phyloP scores from a whole-genome alignment of 306 rosid genomes.

The Ammopiptanthus mongolicus region DNA sequence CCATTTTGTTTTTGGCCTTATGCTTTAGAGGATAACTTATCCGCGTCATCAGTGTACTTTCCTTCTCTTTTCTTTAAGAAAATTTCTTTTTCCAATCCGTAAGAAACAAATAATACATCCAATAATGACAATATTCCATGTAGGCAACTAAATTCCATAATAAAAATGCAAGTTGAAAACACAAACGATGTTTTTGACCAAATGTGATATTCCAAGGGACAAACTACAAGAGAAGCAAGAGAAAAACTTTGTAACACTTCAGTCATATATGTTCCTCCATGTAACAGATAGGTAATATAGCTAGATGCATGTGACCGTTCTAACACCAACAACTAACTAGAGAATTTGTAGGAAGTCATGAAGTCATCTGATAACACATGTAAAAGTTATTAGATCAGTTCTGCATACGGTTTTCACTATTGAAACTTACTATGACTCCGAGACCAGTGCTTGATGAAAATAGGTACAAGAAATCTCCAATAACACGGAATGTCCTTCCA shows the following conservation, averaged over 20 bases:
- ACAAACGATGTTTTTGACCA: not conserved
- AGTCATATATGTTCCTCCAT: not conserved
- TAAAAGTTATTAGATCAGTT: not conserved
- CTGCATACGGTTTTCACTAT: not conserved
- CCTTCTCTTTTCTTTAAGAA: not conserved
- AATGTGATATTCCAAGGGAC: not conserved
- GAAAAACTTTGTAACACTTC: not conserved
- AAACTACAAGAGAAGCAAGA: not conserved
- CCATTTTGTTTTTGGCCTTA: not conserved
- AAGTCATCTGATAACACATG: not conserved
- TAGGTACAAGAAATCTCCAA: constrained; percentile 71
- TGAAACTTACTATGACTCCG: constrained; percentile 57
- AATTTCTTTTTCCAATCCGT: not conserved
- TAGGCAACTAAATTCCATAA: not conserved
- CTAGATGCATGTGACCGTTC: not conserved
- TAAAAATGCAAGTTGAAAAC: not conserved
- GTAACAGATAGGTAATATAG: not conserved
- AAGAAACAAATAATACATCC: not conserved
- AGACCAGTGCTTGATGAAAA: constrained; percentile 79
- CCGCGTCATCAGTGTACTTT: not conserved
- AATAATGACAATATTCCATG: not conserved
- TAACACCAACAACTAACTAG: not conserved
- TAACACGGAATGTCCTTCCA: constrained; percentile 27
- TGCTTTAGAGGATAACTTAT: not conserved
- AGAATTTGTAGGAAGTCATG: not conserved